Evolutionary conservation across 179 eudicot genomes (phyloP).

Genomic region (Gypsophila paniculata): DNA sequence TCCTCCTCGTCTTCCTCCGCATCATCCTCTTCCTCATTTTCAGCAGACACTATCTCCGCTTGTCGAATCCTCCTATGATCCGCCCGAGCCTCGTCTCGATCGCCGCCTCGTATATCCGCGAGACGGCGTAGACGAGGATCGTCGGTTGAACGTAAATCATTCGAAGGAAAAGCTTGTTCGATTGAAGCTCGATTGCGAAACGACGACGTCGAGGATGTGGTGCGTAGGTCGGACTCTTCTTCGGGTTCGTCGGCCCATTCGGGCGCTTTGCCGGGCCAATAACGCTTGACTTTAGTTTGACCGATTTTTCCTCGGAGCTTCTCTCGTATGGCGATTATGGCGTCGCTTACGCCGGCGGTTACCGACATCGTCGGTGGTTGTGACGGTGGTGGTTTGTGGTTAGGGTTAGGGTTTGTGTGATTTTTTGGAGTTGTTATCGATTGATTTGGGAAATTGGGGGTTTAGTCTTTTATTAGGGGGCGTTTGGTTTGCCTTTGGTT

Average conservation of each 20-base stretch:
- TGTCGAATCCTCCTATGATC: constrained; percentile 84
- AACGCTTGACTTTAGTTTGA: constrained; percentile 83
- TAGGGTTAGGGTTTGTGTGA: too few relatives aligned
- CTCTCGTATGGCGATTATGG: constrained; percentile 74
- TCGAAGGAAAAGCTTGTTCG: constrained; percentile 59
- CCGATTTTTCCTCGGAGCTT: constrained; percentile 90
- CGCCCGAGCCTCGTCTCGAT: constrained; percentile 69
- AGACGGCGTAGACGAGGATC: constrained; percentile 89
- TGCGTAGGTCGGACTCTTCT: constrained; percentile 64
- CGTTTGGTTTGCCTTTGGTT: too few relatives aligned
- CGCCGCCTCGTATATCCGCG: constrained; percentile 58
- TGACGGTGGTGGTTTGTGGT: too few relatives aligned
- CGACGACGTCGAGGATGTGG: constrained; percentile 14
- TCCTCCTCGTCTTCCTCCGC: constrained; percentile 64
- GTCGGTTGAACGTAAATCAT: constrained; percentile 34
- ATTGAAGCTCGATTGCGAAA: constrained; percentile 36
- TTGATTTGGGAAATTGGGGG: too few relatives aligned
- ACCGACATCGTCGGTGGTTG: constrained; percentile 57
- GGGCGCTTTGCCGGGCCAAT: constrained; percentile 97
- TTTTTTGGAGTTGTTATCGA: too few relatives aligned
- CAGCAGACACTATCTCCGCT: constrained; percentile 78
- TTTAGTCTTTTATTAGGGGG: too few relatives aligned
- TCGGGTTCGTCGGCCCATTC: constrained; percentile 90
- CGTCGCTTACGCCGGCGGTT: constrained; percentile 87
- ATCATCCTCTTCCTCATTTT: constrained; percentile 66